A percentile compares a stretch with the other conserved stretches of the same genome.
Conservation (phyloP, 164 flowering plant genomes). For the Vitis vinifera region DNA sequence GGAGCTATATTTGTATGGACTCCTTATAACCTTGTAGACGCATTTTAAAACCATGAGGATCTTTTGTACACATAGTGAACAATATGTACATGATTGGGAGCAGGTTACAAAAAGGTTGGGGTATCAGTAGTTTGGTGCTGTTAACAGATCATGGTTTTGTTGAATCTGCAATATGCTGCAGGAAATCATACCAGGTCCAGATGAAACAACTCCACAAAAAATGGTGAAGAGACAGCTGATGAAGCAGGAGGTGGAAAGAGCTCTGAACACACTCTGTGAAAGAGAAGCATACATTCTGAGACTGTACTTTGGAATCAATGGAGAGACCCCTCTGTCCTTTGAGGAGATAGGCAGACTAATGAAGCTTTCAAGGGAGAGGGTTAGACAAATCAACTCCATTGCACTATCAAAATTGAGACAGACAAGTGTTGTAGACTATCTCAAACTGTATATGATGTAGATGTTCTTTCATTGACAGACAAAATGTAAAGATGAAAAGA, state of each 20-base stretch:
- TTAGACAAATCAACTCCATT: constrained; percentile 44
- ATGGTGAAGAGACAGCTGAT: constrained; percentile 37
- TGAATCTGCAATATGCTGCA: constrained; percentile 16
- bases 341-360: constrained; percentile 54
- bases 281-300: constrained; percentile 47
- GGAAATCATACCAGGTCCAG: constrained; percentile 57
- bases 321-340: constrained; percentile 41
- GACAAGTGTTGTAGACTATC: constrained; percentile 11
- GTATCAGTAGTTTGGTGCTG: too few relatives aligned
- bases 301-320: constrained; percentile 45
- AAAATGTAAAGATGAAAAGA: neutral
- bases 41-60: too few relatives aligned
- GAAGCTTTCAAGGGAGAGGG: constrained; percentile 60
- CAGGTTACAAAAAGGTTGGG: too few relatives aligned
- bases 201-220: constrained; percentile 46
- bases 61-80: too few relatives aligned
- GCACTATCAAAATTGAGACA: constrained; percentile 45
- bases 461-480: neutral
- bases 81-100: too few relatives aligned
- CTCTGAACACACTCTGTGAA: constrained; percentile 32
- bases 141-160: too few relatives aligned
- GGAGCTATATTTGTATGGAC: too few relatives aligned
- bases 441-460: constrained; percentile 17
- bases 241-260: constrained; percentile 37
- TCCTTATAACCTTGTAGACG: too few relatives aligned